Base-by-base conservation (phyloP, 805 yeast genomes). In the Pichia cabralensis region DNA sequence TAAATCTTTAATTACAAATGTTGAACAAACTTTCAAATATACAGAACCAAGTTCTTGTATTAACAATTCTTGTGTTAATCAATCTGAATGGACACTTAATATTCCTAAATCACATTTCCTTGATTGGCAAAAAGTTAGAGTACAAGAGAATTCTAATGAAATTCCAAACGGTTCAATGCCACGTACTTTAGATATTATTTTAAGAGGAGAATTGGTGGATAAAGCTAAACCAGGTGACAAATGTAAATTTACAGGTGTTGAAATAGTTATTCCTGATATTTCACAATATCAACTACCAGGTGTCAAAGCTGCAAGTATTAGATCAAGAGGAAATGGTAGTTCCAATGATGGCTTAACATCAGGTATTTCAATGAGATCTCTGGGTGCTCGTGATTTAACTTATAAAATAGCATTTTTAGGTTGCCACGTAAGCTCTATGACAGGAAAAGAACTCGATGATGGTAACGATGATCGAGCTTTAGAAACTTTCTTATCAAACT, bases 121-220 rank as follows among this genome's bases (percentile, higher is more conserved):
- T 43, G 97, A 89, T 64, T 89, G 98, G 98, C 98, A 89, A 58
- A 81, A 81, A 45, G 89, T 86, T 18, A 74, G 96, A 48, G 81
- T 89, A 44, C 98, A 89, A 56, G 98, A 89, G 53, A 92, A 89
- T 51, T 78, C 96, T n/a, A 81, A 69, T 47, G 97, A 89, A 58
- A 89, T 89, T 38, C 98, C 98, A 19, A 85, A 96, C 0, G 98
- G 98, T 20, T 86, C 96, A 4, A 89, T 89, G 98, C 98, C 98
- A 18, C 74, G 98, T 56, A 89, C 96, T 2, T 59, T 89, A 49
- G 98, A 89, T 55, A 89, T 89, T 17, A 81, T 89, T 33, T 61
- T 89, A 39, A 69, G 98, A 48, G 97, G 97, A 33, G 96, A 89
- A 46, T 69, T 85, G 35, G 97, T 92, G 8, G 98, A 89, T 53